Conservation (phyloP, 176 grass and related monocot genomes). For the Aechmea fasciata region DNA sequence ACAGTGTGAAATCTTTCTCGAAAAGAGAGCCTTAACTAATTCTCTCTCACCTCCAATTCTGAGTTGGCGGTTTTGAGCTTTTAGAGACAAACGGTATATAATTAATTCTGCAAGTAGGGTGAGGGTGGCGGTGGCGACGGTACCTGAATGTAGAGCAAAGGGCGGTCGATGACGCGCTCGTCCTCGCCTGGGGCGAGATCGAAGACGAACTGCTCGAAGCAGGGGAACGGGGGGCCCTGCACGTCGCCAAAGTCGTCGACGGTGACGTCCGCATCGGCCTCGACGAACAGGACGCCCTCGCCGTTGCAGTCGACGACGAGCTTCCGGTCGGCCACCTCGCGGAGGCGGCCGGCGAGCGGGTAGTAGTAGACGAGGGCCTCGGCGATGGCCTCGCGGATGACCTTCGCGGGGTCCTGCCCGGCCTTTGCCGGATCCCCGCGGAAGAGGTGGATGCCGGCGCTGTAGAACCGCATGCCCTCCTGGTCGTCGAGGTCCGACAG, state of each 20-base stretch:
- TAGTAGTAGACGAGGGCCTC: conserved; percentile 63
- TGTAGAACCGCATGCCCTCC: conserved; percentile 50
- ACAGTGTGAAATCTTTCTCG: too few relatives aligned
- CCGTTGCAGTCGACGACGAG: conserved; percentile 53
- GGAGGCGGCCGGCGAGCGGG: conserved; percentile 50
- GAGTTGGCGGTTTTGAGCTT: too few relatives aligned
- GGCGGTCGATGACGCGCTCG: conserved; percentile 33
- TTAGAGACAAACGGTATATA: neutral
- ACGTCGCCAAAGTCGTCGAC: conserved; percentile 43
- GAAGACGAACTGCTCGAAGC: conserved; percentile 39
- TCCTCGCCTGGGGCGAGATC: conserved; percentile 18
- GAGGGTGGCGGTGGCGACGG: too few relatives aligned
- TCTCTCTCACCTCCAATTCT: too few relatives aligned
- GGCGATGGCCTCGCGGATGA: conserved; percentile 45
- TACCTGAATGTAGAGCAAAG: conserved; percentile 50
- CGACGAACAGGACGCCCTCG: conserved; percentile 55
- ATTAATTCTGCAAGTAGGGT: neutral
- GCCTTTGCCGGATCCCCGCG: conserved; percentile 24
- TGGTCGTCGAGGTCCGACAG: conserved; percentile 65
- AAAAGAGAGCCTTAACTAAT: too few relatives aligned
- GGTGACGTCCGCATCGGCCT: conserved; percentile 49
- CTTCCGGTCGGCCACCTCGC: conserved; percentile 30
- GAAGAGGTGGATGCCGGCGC: conserved; percentile 41
- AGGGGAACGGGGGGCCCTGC: conserved; percentile 51
- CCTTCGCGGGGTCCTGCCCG: conserved; percentile 23